Percentiles rank a stretch among this genome's conserved stretches.
These are phyloP conservation scores for Meyerozyma sp. DNA, from an alignment of 1,139 yeast genomes.

Conservation along the genomic window DNA sequence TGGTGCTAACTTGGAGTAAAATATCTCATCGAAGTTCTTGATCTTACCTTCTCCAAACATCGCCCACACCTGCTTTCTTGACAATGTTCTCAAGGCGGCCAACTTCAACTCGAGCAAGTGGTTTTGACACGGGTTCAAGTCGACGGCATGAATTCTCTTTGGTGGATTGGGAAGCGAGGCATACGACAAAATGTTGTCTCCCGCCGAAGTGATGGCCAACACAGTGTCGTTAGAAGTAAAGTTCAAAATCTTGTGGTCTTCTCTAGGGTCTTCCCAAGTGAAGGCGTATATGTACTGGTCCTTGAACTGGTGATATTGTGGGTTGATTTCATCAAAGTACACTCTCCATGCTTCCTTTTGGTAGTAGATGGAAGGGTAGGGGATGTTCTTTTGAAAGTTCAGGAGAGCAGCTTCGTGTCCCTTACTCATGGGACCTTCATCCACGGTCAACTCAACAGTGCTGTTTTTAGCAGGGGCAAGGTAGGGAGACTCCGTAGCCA, in stretches of 20 bases:
- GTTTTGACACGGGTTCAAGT: constrained; percentile 77
- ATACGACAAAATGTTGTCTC: constrained; percentile 73
- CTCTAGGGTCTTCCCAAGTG: constrained; percentile 89
- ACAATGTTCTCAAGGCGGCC: constrained; percentile 58
- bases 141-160: constrained; percentile 76
- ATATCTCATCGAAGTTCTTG: constrained; percentile 38
- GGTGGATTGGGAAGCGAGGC: constrained; percentile 71
- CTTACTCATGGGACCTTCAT: constrained; percentile 45
- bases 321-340: constrained; percentile 67
- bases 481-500: constrained; percentile 79
- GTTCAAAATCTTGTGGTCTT: constrained; percentile 63
- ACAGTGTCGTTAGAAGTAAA: constrained; percentile 63
- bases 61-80: constrained; percentile 63
- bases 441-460: constrained; percentile 13
- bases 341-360: constrained; percentile 76
- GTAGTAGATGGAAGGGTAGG: constrained; percentile 74
- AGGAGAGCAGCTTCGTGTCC: constrained; percentile 73
- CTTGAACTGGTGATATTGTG: constrained; percentile 65
- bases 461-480: constrained; percentile 50
- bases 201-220: constrained; percentile 80
- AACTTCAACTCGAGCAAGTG: constrained; percentile 74
- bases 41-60: constrained; percentile 73
- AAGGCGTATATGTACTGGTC: constrained; percentile 80
- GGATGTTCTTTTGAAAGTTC: constrained; percentile 60
- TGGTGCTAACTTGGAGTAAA: constrained; percentile 54